Percentiles rank a stretch among this genome's conserved stretches.
Evolutionary conservation across 306 rosid species (phyloP).

Genomic region (Echinosophora koreensis): DNA sequence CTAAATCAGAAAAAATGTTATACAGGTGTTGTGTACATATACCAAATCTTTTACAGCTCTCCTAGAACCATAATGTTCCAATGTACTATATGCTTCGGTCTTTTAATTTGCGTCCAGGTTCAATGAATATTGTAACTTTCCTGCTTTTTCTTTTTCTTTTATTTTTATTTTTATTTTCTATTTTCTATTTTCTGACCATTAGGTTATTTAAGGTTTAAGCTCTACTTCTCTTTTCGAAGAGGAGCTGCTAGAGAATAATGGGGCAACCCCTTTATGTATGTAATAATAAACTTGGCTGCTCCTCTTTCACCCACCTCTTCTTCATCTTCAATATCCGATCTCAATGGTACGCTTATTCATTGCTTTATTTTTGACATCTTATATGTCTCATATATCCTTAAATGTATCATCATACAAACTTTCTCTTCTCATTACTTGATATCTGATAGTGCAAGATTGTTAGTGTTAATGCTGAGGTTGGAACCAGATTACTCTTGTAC

Average conservation of each 20-base stretch:
- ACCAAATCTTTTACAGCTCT: conserved; percentile 2
- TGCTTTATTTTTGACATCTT: not conserved
- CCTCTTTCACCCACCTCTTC: conserved; percentile 26
- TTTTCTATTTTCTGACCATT: not conserved
- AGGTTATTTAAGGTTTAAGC: conserved; percentile 29
- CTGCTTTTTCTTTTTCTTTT: not conserved
- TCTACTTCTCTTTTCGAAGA: conserved; percentile 10
- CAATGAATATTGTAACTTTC: conserved; percentile 52
- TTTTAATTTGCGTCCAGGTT: conserved; percentile 54
- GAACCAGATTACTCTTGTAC: not conserved
- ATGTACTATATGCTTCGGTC: not conserved
- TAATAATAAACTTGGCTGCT: conserved; percentile 21
- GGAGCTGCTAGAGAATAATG: conserved; percentile 7
- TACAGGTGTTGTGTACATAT: not conserved
- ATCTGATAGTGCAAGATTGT: not conserved
- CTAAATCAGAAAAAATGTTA: not conserved
- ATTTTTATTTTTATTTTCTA: too few relatives aligned
- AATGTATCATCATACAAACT: not conserved
- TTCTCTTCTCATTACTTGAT: not conserved
- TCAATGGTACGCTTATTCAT: conserved; percentile 44
- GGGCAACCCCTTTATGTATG: conserved; percentile 1
- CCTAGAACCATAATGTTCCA: not conserved
- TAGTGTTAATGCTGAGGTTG: not conserved
- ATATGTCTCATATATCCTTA: not conserved
- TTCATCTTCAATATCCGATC: conserved; percentile 34